These are phyloP conservation scores for Ogataea philodendri DNA, from an alignment of 805 yeast species.

Conservation along the genomic window DNA sequence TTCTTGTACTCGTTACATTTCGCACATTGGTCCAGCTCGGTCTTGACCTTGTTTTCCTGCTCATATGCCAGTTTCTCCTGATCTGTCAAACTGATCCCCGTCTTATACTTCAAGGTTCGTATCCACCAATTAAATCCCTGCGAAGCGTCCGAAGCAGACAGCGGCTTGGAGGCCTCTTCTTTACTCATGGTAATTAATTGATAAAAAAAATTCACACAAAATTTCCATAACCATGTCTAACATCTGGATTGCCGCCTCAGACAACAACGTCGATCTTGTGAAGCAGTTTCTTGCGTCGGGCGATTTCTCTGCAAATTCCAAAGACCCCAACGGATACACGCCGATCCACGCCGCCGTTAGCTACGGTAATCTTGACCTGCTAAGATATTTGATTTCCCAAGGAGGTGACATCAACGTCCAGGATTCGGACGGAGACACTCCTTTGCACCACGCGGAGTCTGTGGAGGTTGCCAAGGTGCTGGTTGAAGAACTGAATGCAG, in stretches of 20 bases:
- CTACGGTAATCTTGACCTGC: constrained; percentile 74
- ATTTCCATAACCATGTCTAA: constrained; percentile 38
- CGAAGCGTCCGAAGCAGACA: constrained; percentile 34
- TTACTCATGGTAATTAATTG: constrained; percentile 1
- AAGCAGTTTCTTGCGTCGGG: constrained; percentile 52
- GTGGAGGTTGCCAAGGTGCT: constrained; percentile 60
- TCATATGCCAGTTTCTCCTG: constrained; percentile 57
- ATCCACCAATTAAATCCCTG: constrained; percentile 74
- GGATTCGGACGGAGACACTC: constrained; percentile 93
- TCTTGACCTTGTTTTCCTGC: constrained; percentile 37
- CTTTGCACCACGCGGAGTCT: constrained; percentile 87
- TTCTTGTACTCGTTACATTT: constrained; percentile 72
- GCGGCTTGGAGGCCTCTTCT: constrained; percentile 16
- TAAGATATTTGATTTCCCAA: constrained; percentile 49
- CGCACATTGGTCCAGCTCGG: constrained; percentile 46
- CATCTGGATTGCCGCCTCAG: constrained; percentile 95
- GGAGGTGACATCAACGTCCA: constrained; percentile 82
- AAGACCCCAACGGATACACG: constrained; percentile 93
- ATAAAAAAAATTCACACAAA: constrained; percentile 6
- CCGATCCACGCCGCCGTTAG: constrained; percentile 98
- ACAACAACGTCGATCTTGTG: constrained; percentile 63
- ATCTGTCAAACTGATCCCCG: constrained; percentile 61
- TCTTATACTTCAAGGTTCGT: constrained; percentile 63
- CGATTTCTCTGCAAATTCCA: constrained; percentile 59
- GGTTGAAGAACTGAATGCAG: constrained; percentile 67